A percentile compares a stretch with the other conserved stretches of the same genome.
These are phyloP conservation scores for Meira miltonrushii DNA, from an alignment of 1,284 basidiomycete species.

Conservation along the genomic window DNA sequence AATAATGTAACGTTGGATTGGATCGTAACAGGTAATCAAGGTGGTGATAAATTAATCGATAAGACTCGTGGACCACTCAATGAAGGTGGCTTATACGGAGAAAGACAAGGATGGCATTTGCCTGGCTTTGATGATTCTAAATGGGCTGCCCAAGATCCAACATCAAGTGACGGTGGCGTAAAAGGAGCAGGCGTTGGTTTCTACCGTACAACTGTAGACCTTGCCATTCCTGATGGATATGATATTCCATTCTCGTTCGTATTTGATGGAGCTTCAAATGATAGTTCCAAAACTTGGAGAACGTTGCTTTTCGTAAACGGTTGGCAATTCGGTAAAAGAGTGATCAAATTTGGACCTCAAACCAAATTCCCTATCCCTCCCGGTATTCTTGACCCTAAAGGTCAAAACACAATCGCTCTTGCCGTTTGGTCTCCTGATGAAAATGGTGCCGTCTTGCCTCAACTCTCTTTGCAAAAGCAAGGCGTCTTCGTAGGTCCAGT, in stretches of 20 bases:
- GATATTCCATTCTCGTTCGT: constrained; percentile 13
- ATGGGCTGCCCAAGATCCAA: constrained; percentile 61
- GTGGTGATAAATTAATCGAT: constrained; percentile 72
- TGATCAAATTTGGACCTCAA: constrained; percentile 15
- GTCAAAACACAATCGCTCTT: constrained; percentile 15
- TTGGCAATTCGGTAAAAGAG: constrained; percentile 24
- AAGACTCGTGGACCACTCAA: constrained; percentile 67
- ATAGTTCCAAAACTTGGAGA: not conserved
- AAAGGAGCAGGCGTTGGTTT: constrained; percentile 64
- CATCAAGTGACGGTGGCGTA: not conserved
- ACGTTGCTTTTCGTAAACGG: constrained; percentile 29
- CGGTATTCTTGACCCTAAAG: constrained; percentile 14
- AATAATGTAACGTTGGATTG: constrained; percentile 58
- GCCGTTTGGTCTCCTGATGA: constrained; percentile 13
- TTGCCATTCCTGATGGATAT: constrained; percentile 53
- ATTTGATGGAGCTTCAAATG: constrained; percentile 20
- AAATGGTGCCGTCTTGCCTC: not conserved
- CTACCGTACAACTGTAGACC: constrained; percentile 67
- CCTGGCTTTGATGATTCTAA: constrained; percentile 64
- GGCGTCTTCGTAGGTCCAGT: constrained; percentile 7
- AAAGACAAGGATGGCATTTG: constrained; percentile 73
- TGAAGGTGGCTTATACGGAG: constrained; percentile 72
- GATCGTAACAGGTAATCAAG: constrained; percentile 75
- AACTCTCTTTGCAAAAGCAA: not conserved
- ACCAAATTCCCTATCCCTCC: constrained; percentile 16